A percentile compares a stretch with the other conserved stretches of the same genome.
phyloP scores from a whole-genome alignment of 2,329 filamentous ascomycete species.

The Neopestalotiopsis clavispora region DNA sequence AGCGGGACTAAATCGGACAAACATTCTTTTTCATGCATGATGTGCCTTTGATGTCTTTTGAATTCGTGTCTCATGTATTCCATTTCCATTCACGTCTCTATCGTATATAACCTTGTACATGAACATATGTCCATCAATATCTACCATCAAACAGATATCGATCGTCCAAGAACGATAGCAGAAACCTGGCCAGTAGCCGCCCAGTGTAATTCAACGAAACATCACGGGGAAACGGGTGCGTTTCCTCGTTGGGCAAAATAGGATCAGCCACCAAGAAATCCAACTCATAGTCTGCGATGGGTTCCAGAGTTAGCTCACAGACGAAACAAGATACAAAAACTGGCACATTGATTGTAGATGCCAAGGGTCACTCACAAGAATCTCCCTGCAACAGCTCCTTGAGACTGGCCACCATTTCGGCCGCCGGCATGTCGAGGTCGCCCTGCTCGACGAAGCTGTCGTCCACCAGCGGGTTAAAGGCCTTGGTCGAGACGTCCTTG shows the following conservation, averaged over 20 bases:
- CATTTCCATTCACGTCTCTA: too few relatives aligned
- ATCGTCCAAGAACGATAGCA: conserved; percentile 59
- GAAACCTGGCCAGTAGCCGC: conserved; percentile 56
- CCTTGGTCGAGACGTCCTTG: conserved; percentile 50
- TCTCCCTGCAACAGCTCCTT: conserved; percentile 49
- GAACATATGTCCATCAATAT: conserved; percentile 23
- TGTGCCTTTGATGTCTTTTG: too few relatives aligned
- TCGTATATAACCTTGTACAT: too few relatives aligned
- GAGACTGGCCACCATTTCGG: conserved; percentile 51
- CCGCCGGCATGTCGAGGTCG: conserved; percentile 51
- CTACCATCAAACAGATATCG: conserved; percentile 50
- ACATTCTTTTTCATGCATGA: conserved; percentile 42
- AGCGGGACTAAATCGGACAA: conserved; percentile 69
- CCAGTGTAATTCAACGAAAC: conserved; percentile 57
- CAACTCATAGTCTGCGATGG: conserved; percentile 41
- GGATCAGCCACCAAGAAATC: conserved; percentile 52
- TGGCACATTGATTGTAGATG: not conserved
- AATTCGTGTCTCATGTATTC: too few relatives aligned
- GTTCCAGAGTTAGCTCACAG: conserved; percentile 4
- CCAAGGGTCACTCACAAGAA: conserved; percentile 44
- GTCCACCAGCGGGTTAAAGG: conserved; percentile 62
- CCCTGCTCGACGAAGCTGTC: conserved; percentile 43
- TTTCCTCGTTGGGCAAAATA: conserved; percentile 49
- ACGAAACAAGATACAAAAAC: too few relatives aligned
- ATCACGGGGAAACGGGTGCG: conserved; percentile 52